Conservation (phyloP, 257 asterid species). For the Eustoma russellianum region DNA sequence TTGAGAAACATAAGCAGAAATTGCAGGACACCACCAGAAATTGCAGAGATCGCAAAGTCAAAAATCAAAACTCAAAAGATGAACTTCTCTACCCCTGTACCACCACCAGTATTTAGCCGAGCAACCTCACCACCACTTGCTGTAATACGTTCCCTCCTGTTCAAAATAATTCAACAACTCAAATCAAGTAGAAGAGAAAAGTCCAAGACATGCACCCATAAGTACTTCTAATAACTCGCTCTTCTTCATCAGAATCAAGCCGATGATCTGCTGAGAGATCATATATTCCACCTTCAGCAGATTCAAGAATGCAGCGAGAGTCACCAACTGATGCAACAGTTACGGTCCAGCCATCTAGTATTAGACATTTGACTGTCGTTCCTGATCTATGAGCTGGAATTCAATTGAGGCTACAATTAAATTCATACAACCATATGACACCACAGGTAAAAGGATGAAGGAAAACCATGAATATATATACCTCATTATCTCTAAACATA, state of each 20-base stretch:
- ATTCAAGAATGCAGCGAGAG: conserved; percentile 90
- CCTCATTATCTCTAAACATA: no score
- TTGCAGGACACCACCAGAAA: neutral
- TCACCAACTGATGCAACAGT: conserved; percentile 99
- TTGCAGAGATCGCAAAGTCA: neutral
- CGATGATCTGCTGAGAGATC: conserved; percentile 95
- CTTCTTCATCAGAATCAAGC: conserved; percentile 91
- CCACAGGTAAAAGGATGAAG: no score
- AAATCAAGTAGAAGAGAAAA: conserved; percentile 9
- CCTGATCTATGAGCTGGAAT: conserved; percentile 86
- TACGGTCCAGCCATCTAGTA: conserved; percentile 87
- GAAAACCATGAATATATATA: no score
- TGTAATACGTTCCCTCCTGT: conserved; percentile 88
- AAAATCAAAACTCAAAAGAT: neutral
- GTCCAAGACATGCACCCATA: conserved; percentile 1
- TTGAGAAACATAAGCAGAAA: neutral
- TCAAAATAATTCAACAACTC: conserved; percentile 17
- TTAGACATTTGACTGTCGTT: conserved; percentile 91
- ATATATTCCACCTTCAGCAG: conserved; percentile 76
- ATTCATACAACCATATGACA: neutral
- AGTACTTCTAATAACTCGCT: conserved; percentile 41
- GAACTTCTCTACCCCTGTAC: conserved; percentile 67
- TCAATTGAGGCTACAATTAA: conserved; percentile 16
- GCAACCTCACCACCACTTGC: conserved; percentile 97
- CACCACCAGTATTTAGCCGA: conserved; percentile 96